A percentile compares a stretch with the other conserved stretches of the same genome.
Conservation (phyloP, 208 protist species). For the Acanthamoeba divionensis region DNA sequence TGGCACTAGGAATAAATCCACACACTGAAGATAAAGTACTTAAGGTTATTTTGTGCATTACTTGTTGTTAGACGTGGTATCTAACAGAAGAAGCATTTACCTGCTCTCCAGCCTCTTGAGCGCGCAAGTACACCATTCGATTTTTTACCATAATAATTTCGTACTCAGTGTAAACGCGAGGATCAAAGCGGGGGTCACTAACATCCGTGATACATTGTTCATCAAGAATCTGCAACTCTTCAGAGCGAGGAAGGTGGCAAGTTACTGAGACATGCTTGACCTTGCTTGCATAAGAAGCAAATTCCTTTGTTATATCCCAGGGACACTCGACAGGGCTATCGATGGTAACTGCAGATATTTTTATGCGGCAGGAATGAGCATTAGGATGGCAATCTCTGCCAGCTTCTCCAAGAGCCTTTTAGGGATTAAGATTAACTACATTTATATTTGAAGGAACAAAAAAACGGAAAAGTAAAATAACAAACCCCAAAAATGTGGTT, state of each 20-base stretch:
- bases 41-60: too few relatives aligned
- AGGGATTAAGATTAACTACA: too few relatives aligned
- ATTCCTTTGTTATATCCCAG: constrained; percentile 81
- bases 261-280: constrained; percentile 81
- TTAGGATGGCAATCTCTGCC: constrained; percentile 79
- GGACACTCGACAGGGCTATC: constrained; percentile 78
- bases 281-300: constrained; percentile 83
- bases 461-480: too few relatives aligned
- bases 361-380: constrained; percentile 84
- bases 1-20: not conserved
- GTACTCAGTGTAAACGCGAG: constrained; percentile 53
- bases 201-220: not conserved
- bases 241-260: constrained; percentile 68
- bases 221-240: not conserved
- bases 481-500: not conserved
- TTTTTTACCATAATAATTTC: constrained; percentile 11
- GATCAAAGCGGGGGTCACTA: not conserved
- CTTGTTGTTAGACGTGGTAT: too few relatives aligned
- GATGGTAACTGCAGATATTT: constrained; percentile 83
- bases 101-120: constrained; percentile 75
- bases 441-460: too few relatives aligned
- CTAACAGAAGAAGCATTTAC: too few relatives aligned
- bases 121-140: not conserved
- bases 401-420: not conserved
- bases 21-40: too few relatives aligned